A percentile compares a stretch with the other conserved stretches of the same genome.
Evolutionary conservation across 768 basidiomycete species (phyloP).

Genomic region (Boletellus ananiceps): DNA sequence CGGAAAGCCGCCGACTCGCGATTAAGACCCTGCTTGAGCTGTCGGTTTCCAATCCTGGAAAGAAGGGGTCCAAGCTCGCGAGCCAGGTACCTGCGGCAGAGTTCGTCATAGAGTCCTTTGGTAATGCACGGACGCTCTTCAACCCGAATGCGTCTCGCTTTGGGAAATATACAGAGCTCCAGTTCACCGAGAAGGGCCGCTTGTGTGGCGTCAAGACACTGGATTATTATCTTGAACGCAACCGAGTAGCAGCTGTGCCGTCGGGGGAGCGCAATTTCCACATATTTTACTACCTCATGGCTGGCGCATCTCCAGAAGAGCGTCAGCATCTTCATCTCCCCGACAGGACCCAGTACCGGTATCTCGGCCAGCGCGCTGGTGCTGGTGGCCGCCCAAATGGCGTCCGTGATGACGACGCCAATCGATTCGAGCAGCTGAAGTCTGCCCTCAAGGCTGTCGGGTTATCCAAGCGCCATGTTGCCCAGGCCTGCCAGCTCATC

Average conservation of each 20-base stretch:
- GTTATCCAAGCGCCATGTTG: constrained; percentile 90
- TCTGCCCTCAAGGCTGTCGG: constrained; percentile 90
- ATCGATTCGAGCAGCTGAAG: constrained; percentile 91
- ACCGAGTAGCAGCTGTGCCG: constrained; percentile 81
- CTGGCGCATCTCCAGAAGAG: constrained; percentile 87
- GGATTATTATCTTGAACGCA: constrained; percentile 93
- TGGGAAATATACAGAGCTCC: constrained; percentile 96
- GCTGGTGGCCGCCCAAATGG: constrained; percentile 39
- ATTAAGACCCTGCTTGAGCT: constrained; percentile 92
- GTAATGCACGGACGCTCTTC: constrained; percentile 85
- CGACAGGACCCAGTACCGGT: constrained; percentile 80
- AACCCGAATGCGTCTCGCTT: constrained; percentile 96
- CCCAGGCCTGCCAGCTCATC: constrained; percentile 90
- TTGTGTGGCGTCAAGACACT: constrained; percentile 89
- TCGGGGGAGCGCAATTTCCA: constrained; percentile 96
- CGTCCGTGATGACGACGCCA: constrained; percentile 74
- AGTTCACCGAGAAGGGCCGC: constrained; percentile 90
- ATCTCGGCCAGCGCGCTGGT: constrained; percentile 68
- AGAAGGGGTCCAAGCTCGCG: constrained; percentile 89
- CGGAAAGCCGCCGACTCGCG: constrained; percentile 83
- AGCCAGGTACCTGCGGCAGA: constrained; percentile 87
- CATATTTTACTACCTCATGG: constrained; percentile 94
- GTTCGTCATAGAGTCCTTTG: constrained; percentile 94
- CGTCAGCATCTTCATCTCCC: constrained; percentile 79
- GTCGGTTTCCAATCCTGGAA: constrained; percentile 81